Percentiles rank a stretch among this genome's conserved stretches.
phyloP scores from a whole-genome alignment of 768 basidiomycete genomes.

The Phallus indusiatus region DNA sequence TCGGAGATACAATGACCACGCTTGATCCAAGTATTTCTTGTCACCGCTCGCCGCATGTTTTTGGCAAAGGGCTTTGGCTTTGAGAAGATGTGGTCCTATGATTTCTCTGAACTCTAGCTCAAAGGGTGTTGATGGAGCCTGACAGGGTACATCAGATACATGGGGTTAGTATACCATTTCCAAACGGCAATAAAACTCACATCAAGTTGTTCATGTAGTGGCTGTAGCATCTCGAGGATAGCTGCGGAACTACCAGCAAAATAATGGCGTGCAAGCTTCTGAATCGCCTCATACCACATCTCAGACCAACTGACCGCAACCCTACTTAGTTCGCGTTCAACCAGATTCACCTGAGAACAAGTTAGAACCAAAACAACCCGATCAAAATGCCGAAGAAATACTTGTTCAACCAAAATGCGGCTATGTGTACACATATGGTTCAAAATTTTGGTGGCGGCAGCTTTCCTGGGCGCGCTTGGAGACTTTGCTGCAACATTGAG shows the following conservation, averaged over 20 bases:
- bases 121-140: slow-evolving; percentile 90
- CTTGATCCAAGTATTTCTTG: slow-evolving; percentile 82
- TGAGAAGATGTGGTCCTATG: slow-evolving; percentile 83
- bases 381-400: slow-evolving; percentile 6
- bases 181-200: slow-evolving; percentile 33
- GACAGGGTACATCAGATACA: slow-evolving; percentile 4
- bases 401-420: slow-evolving; percentile 33
- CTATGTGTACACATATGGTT: slow-evolving; percentile 37
- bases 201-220: slow-evolving; percentile 37
- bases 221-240: slow-evolving; percentile 36
- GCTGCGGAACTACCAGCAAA: slow-evolving; percentile 36
- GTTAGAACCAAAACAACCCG: background rate
- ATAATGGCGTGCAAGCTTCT: slow-evolving; percentile 39
- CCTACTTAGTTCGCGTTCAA: slow-evolving; percentile 38
- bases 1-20: slow-evolving; percentile 97
- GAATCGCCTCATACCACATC: slow-evolving; percentile 40
- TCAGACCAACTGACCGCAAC: slow-evolving; percentile 44
- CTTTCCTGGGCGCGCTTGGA: slow-evolving; percentile 29
- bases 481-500: slow-evolving; percentile 40
- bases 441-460: slow-evolving; percentile 32
- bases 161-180: background rate
- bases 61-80: slow-evolving; percentile 84
- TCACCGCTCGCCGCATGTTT: slow-evolving; percentile 83
- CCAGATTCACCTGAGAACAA: slow-evolving; percentile 25
- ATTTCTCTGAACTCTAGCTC: slow-evolving; percentile 92